Percentiles rank a stretch among this genome's conserved stretches.
phyloP scores from a whole-genome alignment of 257 asterid species.

The Oldenlandia corymbosa region DNA sequence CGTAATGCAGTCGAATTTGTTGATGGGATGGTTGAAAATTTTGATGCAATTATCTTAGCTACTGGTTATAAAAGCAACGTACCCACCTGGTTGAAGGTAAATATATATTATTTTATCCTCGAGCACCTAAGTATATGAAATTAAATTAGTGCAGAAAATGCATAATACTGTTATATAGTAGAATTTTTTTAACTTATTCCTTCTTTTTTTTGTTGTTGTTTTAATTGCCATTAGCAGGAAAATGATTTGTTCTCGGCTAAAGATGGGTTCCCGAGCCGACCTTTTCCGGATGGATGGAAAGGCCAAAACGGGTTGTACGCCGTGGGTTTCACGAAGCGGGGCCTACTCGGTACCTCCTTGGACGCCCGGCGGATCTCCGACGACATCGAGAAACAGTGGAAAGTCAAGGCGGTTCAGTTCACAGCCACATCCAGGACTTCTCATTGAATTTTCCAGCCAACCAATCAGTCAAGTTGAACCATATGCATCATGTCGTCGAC shows the following conservation, averaged over 20 bases:
- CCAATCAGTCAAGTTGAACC: no score
- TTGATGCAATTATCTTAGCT: conserved; percentile 35
- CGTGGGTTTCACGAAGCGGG: conserved; percentile 30
- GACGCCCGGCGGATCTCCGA: conserved; percentile 25
- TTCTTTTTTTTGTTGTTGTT: no score
- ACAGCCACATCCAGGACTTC: background rate
- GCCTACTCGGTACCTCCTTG: conserved; percentile 31
- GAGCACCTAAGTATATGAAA: background rate
- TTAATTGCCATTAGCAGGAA: conserved; percentile 12
- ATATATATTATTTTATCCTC: background rate
- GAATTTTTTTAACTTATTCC: no score
- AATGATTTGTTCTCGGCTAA: conserved; percentile 22
- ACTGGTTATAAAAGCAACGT: conserved; percentile 34
- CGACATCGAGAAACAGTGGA: conserved; percentile 19
- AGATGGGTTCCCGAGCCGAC: conserved; percentile 22
- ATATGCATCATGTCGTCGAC: no score
- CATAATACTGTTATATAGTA: no score
- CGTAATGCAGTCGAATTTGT: conserved; percentile 31
- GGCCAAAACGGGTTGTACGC: conserved; percentile 30
- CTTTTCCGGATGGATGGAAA: conserved; percentile 35
- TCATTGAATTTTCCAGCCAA: background rate
- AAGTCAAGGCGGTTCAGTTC: conserved; percentile 10
- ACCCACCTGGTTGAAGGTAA: conserved; percentile 35
- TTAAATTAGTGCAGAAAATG: background rate
- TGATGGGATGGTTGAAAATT: conserved; percentile 27